Evolutionary conservation across 129 eudicot genomes (phyloP).

Genomic region (Arctium lappa): DNA sequence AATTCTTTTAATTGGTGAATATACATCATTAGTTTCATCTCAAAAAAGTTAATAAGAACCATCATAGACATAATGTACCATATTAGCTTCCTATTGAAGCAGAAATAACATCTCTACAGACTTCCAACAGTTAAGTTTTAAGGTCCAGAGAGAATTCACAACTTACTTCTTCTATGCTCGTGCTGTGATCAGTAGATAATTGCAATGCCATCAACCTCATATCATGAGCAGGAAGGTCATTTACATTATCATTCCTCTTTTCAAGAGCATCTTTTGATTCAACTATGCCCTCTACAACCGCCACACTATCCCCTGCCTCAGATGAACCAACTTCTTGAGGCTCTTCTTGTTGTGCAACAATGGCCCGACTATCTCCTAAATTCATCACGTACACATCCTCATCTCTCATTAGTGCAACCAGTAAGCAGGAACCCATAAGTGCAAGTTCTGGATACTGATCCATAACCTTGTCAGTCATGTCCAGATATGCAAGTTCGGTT

Average conservation of each 20-base stretch:
- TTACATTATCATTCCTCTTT: conserved; percentile 26
- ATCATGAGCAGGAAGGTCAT: conserved; percentile 42
- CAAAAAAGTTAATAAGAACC: background rate
- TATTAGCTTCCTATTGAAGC: background rate
- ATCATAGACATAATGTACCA: background rate
- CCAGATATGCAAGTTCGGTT: conserved; percentile 79
- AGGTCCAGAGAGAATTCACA: background rate
- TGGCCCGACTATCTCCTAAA: conserved; percentile 92
- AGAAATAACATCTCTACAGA: too few species aligned
- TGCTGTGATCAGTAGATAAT: conserved; percentile 92
- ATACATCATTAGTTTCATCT: background rate
- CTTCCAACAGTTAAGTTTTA: background rate
- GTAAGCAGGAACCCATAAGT: conserved; percentile 91
- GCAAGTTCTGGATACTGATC: conserved; percentile 96
- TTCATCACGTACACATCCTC: conserved; percentile 99
- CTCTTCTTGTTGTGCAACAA: conserved; percentile 73
- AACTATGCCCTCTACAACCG: conserved; percentile 50
- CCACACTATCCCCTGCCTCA: conserved; percentile 24
- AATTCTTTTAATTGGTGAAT: background rate
- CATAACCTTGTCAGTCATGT: conserved; percentile 87
- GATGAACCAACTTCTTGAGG: conserved; percentile 30
- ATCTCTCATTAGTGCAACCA: conserved; percentile 88
- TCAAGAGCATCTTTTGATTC: conserved; percentile 36
- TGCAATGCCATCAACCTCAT: conserved; percentile 77
- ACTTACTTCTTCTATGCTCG: conserved; percentile 88